These are phyloP conservation scores for Zoysia japonica DNA, from an alignment of 176 grass and related monocot genomes.

Conservation along the genomic window DNA sequence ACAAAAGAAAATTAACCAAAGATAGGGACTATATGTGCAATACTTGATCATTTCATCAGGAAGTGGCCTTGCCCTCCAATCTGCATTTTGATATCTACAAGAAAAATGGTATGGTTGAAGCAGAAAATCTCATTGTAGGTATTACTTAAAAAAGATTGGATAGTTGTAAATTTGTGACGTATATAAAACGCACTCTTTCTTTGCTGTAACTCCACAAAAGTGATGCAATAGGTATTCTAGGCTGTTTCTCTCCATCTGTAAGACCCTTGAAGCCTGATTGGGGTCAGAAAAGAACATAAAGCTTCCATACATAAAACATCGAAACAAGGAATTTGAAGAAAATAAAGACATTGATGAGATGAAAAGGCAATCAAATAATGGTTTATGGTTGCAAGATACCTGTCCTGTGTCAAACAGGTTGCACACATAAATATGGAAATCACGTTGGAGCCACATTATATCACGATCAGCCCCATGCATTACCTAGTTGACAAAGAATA, in stretches of 20 bases:
- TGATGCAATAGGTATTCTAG: constrained; percentile 82
- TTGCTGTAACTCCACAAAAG: constrained; percentile 81
- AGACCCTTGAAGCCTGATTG: constrained; percentile 81
- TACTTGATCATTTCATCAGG: constrained; percentile 96
- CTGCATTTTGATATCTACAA: constrained; percentile 95
- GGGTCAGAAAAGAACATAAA: constrained; percentile 26
- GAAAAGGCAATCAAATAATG: constrained; percentile 24
- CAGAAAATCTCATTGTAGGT: constrained; percentile 39
- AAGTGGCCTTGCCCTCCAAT: constrained; percentile 91
- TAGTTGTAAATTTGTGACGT: constrained; percentile 11
- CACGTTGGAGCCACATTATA: constrained; percentile 88
- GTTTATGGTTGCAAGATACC: constrained; percentile 45
- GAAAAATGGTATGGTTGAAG: constrained; percentile 30
- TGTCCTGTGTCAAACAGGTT: constrained; percentile 98
- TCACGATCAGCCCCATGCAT: constrained; percentile 98
- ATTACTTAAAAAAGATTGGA: constrained; percentile 13
- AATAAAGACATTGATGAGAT: constrained; percentile 24
- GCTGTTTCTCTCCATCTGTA: constrained; percentile 94
- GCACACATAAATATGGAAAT: constrained; percentile 88
- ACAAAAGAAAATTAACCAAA: constrained; percentile 27
- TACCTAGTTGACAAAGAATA: constrained; percentile 54
- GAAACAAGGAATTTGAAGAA: constrained; percentile 24
- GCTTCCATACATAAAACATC: constrained; percentile 30
- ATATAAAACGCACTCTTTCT: constrained; percentile 69
- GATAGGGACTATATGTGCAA: constrained; percentile 33